phyloP scores from a whole-genome alignment of 2,329 filamentous ascomycete genomes.

The Sporothrix inflata region DNA sequence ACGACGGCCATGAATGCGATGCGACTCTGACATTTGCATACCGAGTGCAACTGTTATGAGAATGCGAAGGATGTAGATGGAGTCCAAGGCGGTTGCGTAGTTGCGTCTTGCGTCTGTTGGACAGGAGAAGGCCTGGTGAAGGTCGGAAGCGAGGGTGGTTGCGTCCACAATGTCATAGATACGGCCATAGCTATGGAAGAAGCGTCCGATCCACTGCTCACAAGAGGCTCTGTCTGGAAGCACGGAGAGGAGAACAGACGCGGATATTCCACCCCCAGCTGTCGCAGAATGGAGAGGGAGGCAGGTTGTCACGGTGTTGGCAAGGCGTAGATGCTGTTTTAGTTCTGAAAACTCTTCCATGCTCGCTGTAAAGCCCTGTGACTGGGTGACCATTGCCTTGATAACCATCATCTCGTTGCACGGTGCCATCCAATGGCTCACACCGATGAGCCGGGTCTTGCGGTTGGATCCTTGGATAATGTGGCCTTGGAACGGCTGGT shows the following conservation, averaged over 20 bases:
- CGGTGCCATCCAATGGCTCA: conserved; percentile 30
- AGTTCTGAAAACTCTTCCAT: conserved; percentile 19
- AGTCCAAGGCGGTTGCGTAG: not conserved
- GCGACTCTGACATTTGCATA: conserved; percentile 26
- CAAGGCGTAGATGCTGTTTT: conserved; percentile 20
- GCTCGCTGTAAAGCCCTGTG: not conserved
- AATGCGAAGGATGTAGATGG: conserved; percentile 24
- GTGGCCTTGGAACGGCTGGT: not conserved
- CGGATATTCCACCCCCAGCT: not conserved
- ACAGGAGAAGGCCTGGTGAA: conserved; percentile 20
- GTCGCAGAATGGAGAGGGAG: not conserved
- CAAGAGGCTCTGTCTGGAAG: conserved; percentile 23
- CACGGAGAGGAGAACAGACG: not conserved
- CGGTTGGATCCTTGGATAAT: conserved; percentile 17
- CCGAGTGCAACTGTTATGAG: conserved; percentile 19
- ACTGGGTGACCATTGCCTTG: conserved; percentile 20
- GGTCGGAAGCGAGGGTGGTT: not conserved
- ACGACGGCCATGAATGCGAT: conserved; percentile 28
- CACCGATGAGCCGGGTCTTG: conserved; percentile 21
- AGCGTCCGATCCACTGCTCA: conserved; percentile 25
- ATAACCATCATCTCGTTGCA: conserved; percentile 28
- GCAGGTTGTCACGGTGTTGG: not conserved
- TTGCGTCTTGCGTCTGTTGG: not conserved
- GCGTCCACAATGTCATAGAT: conserved; percentile 23
- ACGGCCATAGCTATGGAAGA: conserved; percentile 24